A percentile compares a stretch with the other conserved stretches of the same genome.
Conservation (phyloP, 2,329 filamentous ascomycete genomes). For the Furcasterigmium furcatum region DNA sequence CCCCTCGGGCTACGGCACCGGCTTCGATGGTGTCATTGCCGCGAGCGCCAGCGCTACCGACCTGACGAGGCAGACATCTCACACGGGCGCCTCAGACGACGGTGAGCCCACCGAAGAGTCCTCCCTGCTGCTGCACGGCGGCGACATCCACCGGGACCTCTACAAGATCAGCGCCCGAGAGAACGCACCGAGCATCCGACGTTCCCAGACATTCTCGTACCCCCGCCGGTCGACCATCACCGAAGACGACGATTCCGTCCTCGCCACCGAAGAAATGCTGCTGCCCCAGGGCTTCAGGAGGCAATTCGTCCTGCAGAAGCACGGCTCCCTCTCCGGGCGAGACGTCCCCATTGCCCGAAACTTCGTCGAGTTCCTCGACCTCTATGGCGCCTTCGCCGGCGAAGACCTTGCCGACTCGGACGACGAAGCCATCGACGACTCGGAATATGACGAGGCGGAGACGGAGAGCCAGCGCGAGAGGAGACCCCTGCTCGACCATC, state of each 20-base stretch:
- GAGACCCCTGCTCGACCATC: conserved; percentile 54
- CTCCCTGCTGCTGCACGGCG: conserved; percentile 69
- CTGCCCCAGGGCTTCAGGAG: conserved; percentile 38
- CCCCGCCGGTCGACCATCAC: conserved; percentile 19
- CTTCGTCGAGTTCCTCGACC: conserved; percentile 72
- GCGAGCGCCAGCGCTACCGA: background rate
- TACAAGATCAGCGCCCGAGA: conserved; percentile 67
- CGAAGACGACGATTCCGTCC: conserved; percentile 12
- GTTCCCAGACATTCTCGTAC: conserved; percentile 67
- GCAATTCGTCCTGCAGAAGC: conserved; percentile 36
- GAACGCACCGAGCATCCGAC: conserved; percentile 36
- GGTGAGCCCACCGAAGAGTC: conserved; percentile 45
- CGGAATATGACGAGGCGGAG: conserved; percentile 37
- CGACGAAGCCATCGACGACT: conserved; percentile 55
- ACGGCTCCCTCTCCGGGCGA: conserved; percentile 11
- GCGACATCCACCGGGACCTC: conserved; percentile 75
- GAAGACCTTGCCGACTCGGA: conserved; percentile 62
- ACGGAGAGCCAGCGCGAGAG: conserved; percentile 37
- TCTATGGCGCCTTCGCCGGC: conserved; percentile 75
- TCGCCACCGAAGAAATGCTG: conserved; percentile 13
- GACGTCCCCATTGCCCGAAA: conserved; percentile 57
- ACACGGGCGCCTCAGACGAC: conserved; percentile 17
- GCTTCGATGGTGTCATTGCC: conserved; percentile 12
- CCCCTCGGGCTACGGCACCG: conserved; percentile 12
- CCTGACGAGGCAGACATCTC: background rate